Evolutionary conservation across 2,329 filamentous ascomycete genomes (phyloP), one percentile per base, ranked within the genome.

Genomic region (Aspergillus aculeatinus): DNA sequence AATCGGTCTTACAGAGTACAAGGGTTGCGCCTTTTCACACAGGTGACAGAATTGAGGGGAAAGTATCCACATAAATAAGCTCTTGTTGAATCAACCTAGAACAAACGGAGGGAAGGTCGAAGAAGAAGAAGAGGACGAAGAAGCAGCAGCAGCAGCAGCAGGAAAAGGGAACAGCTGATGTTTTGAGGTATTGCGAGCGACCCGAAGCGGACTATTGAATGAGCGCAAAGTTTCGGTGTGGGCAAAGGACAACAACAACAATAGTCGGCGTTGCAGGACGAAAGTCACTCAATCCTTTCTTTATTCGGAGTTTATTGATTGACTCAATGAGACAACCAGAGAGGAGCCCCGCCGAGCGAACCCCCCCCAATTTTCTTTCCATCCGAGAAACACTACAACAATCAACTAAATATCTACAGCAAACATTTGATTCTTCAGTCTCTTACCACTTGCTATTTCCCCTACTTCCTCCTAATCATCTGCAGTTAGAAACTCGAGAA

Each of bases 171-270:
- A 29, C 39, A 21, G 53, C 53, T 27, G 53, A 48, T 27, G 19
- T 55, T 55, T 48, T 48, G 47, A 60, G 50, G 53, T 60, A 49
- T 60, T 51, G 59, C 48, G 52, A 51, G 51, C 51, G 48, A 54
- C 44, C 49, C 48, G 53, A 56, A 27, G 48, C 21, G 29, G 51
- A 57, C 58, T 48, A 58, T 57, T 55, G 57, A 55, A 57, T 44
- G 60, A 59, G 57, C 58, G 61, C 65, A 60, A 67, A 66, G 55
- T 65, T 67, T 64, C 65, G 63, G 63, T 67, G 65, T 66, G 60
- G 48, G 50, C 51, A 54, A 48, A 19, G 42, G 50, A 31, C 44
- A 58, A 59, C 51, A 58, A 58, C 23, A 29, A 29, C 47, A 58
- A 50, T 58, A 47, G 51, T 44, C 50, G 33, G 31, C 27, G 9